Conservation (phyloP, 768 basidiomycete species). For the Multifurca ochricompacta region DNA sequence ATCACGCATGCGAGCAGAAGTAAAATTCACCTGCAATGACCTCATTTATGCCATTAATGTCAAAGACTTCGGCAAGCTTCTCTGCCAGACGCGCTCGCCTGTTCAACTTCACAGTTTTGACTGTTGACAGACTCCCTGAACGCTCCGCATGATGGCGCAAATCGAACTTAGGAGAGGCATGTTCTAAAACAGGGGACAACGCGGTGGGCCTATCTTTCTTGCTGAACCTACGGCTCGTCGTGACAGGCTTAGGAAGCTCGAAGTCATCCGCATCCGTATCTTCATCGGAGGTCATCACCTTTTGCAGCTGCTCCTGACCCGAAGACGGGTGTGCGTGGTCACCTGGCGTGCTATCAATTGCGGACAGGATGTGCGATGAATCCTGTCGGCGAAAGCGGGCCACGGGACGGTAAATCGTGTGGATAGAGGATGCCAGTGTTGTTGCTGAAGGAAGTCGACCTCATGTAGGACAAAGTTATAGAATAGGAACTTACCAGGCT, state of each 20-base stretch:
- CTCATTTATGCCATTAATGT: slow-evolving; percentile 70
- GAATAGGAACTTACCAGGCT: slow-evolving; percentile 24
- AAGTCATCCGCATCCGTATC: slow-evolving; percentile 22
- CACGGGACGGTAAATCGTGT: slow-evolving; percentile 77
- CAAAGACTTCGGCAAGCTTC: slow-evolving; percentile 86
- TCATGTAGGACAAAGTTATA: background rate
- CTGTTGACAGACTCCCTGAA: slow-evolving; percentile 47
- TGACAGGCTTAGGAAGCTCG: slow-evolving; percentile 16
- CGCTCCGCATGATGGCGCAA: slow-evolving; percentile 13
- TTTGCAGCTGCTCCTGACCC: slow-evolving; percentile 2
- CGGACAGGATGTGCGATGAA: slow-evolving; percentile 15
- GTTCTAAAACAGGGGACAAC: slow-evolving; percentile 12
- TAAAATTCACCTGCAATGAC: slow-evolving; percentile 65
- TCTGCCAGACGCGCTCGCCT: slow-evolving; percentile 70
- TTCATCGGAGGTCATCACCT: slow-evolving; percentile 11
- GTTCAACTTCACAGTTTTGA: slow-evolving; percentile 64
- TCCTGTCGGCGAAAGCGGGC: slow-evolving; percentile 52
- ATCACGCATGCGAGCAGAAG: slow-evolving; percentile 7
- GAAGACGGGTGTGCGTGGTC: background rate
- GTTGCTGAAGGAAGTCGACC: slow-evolving; percentile 29
- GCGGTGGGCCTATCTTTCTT: slow-evolving; percentile 8
- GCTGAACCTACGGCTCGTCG: background rate
- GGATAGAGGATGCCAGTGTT: slow-evolving; percentile 73
- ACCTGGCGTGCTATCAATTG: slow-evolving; percentile 20
- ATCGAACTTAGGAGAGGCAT: slow-evolving; percentile 9